phyloP scores from a whole-genome alignment of 2,329 filamentous ascomycete genomes.

The Xylariaceae sp. region DNA sequence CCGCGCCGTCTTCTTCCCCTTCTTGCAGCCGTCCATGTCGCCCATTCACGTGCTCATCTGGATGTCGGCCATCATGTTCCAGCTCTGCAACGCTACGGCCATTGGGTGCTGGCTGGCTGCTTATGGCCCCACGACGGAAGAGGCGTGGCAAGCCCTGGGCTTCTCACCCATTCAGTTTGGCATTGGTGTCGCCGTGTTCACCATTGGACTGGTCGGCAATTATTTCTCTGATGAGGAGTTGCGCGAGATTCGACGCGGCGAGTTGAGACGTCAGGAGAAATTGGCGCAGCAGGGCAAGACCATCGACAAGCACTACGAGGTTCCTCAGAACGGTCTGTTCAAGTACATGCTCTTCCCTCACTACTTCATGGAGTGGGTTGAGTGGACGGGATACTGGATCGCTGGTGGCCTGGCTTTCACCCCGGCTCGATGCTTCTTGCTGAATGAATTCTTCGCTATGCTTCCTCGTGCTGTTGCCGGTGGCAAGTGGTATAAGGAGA shows the following conservation, averaged over 20 bases:
- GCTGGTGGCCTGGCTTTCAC: constrained; percentile 60
- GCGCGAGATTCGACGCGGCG: constrained; percentile 74
- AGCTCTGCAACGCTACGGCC: constrained; percentile 71
- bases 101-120: constrained; percentile 78
- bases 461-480: constrained; percentile 77
- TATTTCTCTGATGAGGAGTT: constrained; percentile 87
- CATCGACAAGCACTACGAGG: constrained; percentile 78
- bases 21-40: constrained; percentile 87
- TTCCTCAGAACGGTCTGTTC: constrained; percentile 81
- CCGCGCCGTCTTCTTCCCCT: constrained; percentile 75
- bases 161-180: constrained; percentile 43
- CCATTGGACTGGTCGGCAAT: constrained; percentile 70
- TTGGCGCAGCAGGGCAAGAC: constrained; percentile 37
- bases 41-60: constrained; percentile 73
- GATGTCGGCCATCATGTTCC: constrained; percentile 62
- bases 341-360: constrained; percentile 81
- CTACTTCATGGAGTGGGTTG: constrained; percentile 94
- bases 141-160: constrained; percentile 43
- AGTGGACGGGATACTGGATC: constrained; percentile 89
- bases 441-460: constrained; percentile 91
- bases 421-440: constrained; percentile 73
- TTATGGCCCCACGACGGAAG: constrained; percentile 63
- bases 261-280: constrained; percentile 53
- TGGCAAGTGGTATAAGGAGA: constrained; percentile 78
- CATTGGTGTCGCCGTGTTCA: constrained; percentile 69